Evolutionary conservation across 768 basidiomycete genomes (phyloP), one percentile per base, ranked within the genome.

Genomic region (Galerina marginata): DNA sequence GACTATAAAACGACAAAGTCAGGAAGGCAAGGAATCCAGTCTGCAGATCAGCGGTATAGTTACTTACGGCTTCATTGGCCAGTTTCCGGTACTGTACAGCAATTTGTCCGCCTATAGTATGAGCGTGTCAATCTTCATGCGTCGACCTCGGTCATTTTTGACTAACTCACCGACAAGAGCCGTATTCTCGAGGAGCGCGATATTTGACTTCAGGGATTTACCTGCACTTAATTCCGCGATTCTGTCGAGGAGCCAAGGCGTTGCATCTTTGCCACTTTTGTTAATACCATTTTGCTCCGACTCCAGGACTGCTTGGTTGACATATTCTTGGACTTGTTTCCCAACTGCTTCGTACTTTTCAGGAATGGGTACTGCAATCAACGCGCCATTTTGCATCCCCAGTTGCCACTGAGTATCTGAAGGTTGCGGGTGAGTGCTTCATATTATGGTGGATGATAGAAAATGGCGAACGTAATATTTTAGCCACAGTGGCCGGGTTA

Each of bases 291-390:
- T 90, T 59, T 84, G 82, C 62, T 92, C 89, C 4, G 92, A 90
- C 75, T 99, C 96, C 12, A 72, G 70, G 5, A 99, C 83, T 6
- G 97, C 97, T 66, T 86, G 88, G 58, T 96, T 89, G 7, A 98
- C 91, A 0, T 88, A 87, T 44, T 79, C 70, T 71, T 98, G 95
- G 12, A 97, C 83, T 40, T 74, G 65, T 53, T 80, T 77, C 6
- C 95, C 95, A n/a, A 77, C 75, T 4, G 75, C 77, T 67, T 94
- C 86, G 66, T 89, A 88, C 59, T 86, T 77, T 55, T 85, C 83
- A 0, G 96, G 97, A 54, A 99, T 97, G 20, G 97, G 97, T 6
- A 91, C 92, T 7, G 88, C 95, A 62, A 99, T 87, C 15, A 99
- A 72, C 6, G 85, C 87, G 15, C 95, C 92, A 53, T 91, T 90